A percentile compares a stretch with the other conserved stretches of the same genome.
Conservation (phyloP, 1,284 basidiomycete species). For the Leccinum subfulvum region DNA sequence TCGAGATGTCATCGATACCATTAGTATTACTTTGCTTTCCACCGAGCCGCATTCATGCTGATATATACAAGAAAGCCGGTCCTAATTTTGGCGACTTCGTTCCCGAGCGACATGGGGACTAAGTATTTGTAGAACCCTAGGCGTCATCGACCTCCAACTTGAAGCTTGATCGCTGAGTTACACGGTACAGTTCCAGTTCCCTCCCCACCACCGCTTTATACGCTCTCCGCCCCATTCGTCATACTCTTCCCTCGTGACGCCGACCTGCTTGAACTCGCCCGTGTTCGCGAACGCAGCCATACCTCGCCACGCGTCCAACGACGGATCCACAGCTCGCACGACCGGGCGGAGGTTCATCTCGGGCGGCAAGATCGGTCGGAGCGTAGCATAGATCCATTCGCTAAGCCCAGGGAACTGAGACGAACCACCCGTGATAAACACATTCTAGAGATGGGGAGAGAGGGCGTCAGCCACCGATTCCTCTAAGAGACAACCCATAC, state of each 20-base stretch:
- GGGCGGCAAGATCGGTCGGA: slow-evolving; percentile 82
- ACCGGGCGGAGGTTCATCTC: slow-evolving; percentile 67
- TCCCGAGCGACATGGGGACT: too few relatives aligned
- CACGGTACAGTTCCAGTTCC: slow-evolving; percentile 64
- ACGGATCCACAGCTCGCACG: slow-evolving; percentile 61
- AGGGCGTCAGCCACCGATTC: background rate
- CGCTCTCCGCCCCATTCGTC: slow-evolving; percentile 89
- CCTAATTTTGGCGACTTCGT: background rate
- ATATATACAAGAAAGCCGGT: background rate
- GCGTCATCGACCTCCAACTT: background rate
- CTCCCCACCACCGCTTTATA: slow-evolving; percentile 78
- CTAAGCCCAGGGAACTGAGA: slow-evolving; percentile 74
- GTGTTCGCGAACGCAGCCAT: slow-evolving; percentile 83
- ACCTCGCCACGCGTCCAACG: slow-evolving; percentile 86
- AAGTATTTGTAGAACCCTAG: too few relatives aligned
- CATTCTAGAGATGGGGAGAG: slow-evolving; percentile 53
- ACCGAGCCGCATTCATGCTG: background rate
- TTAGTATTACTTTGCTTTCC: background rate
- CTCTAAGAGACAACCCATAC: slow-evolving; percentile 29
- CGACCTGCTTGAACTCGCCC: slow-evolving; percentile 54
- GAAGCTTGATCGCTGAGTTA: background rate
- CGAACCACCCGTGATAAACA: slow-evolving; percentile 89
- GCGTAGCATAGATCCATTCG: slow-evolving; percentile 64
- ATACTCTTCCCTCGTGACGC: slow-evolving; percentile 79
- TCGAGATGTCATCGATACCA: background rate